These are phyloP conservation scores for Elsinoe fawcettii DNA, from an alignment of 2,329 filamentous ascomycete genomes.

Conservation along the genomic window DNA sequence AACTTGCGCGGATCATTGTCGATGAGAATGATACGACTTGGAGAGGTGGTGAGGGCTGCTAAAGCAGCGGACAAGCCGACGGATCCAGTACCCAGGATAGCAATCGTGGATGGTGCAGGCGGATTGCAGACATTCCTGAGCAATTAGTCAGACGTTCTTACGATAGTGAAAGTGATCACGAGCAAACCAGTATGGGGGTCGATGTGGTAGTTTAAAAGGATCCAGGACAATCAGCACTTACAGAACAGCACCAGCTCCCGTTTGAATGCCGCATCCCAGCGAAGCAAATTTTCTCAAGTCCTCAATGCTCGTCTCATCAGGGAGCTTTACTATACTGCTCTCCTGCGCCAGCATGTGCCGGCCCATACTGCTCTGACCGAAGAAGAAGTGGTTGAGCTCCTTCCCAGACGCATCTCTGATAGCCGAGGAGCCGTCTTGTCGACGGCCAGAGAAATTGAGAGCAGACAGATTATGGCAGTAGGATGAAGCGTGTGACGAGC, in stretches of 20 bases:
- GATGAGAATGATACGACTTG: constrained; percentile 18
- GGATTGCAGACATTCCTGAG: constrained; percentile 22
- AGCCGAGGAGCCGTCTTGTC: constrained; percentile 17
- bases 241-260: constrained; percentile 23
- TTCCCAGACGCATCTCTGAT: constrained; percentile 17
- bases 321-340: constrained; percentile 21
- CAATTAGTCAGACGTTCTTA: too few species aligned
- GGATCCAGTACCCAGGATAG: constrained; percentile 23
- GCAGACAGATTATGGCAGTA: constrained; percentile 22
- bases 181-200: too few species aligned
- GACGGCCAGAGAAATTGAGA: constrained; percentile 20
- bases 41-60: constrained; percentile 17
- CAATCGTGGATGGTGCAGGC: constrained; percentile 20
- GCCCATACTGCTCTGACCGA: constrained; percentile 24
- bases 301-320: constrained; percentile 20
- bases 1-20: constrained; percentile 22
- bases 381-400: constrained; percentile 23
- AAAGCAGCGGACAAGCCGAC: constrained; percentile 22
- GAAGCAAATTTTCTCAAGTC: constrained; percentile 23
- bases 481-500: constrained; percentile 18
- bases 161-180: not conserved
- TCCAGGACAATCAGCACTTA: constrained; percentile 9
- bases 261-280: constrained; percentile 25
- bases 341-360: constrained; percentile 23
- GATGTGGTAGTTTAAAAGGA: too few species aligned